A percentile compares a stretch with the other conserved stretches of the same genome.
These are phyloP conservation scores for Pichia norvegensis DNA, from an alignment of 1,139 yeast genomes.

Conservation along the genomic window DNA sequence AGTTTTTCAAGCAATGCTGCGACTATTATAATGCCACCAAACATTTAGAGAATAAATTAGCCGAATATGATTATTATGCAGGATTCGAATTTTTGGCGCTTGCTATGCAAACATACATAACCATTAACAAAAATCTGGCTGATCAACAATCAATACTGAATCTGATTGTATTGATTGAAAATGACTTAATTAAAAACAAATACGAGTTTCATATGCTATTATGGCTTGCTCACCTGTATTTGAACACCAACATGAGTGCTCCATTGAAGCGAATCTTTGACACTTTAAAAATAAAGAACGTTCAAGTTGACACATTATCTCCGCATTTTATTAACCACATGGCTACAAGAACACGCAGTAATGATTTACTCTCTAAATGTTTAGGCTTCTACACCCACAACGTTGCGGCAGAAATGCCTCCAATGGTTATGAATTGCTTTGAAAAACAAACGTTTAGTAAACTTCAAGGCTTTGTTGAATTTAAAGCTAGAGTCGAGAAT, in stretches of 20 bases:
- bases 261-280: conserved; percentile 46
- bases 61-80: conserved; percentile 53
- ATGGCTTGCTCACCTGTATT: conserved; percentile 65
- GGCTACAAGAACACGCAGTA: conserved; percentile 29
- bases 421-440: conserved; percentile 43
- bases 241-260: conserved; percentile 47
- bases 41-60: conserved; percentile 31
- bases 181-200: conserved; percentile 42
- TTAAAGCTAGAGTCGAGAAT: conserved; percentile 35
- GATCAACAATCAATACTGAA: conserved; percentile 24
- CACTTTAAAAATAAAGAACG: conserved; percentile 56
- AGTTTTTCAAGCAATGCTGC: conserved; percentile 19
- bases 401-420: conserved; percentile 43
- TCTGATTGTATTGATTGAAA: conserved; percentile 41
- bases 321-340: conserved; percentile 47
- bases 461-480: conserved; percentile 51
- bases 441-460: conserved; percentile 51
- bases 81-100: conserved; percentile 59
- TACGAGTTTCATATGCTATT: conserved; percentile 60
- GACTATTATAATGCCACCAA: conserved; percentile 18
- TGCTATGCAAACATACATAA: conserved; percentile 32
- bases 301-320: conserved; percentile 72
- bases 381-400: conserved; percentile 40
- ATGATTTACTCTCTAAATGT: conserved; percentile 21
- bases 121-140: conserved; percentile 5